Base-by-base conservation (phyloP, 768 basidiomycete genomes). In the Naematelia aurantialba region DNA sequence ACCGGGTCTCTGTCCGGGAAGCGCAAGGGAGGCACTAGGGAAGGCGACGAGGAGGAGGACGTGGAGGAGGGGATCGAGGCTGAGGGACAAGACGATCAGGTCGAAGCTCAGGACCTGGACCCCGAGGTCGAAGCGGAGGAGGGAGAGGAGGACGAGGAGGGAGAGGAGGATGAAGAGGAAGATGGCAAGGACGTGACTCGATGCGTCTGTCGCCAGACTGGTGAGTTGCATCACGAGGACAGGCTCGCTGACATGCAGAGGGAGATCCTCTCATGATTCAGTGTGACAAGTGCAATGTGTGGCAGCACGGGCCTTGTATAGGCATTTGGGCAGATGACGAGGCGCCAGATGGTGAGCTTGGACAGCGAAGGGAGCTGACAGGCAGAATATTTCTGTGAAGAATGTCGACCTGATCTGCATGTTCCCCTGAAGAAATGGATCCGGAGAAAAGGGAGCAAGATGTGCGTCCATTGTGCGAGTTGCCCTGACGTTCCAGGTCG, bases 291-390 rank as follows among this genome's bases (percentile, higher is more conserved):
- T 99, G 94, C 81, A 89, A 92, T 71, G 90, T 89, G 56, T 99
- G 94, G 94, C 94, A 99, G 79, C 94, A 99, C 75, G 92, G 92
- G 2, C 82, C 86, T 10, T 99, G 96, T 79, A 91, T 99, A 85
- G 94, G 92, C 44, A 89, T 89, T 29, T 76, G 76, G 67, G 73
- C 69, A 76, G 85, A 89, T 34, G 73, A 75, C 34, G 77, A 78
- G 42, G 76, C 74, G 12, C 77, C 77, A 27, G 75, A 78, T 62
- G 72, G 77, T 77, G 31, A 60, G 77, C 62, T 12, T 21, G 51
- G 11, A 19, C 19, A 14, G 19, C 45, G 14, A 24, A 21, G 31
- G 19, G 34, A 14, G 45, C 53, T 55, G 39, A 47, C 84, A 84
- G 24, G 12, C 63, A 87, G 77, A 91, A 76, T 98, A 98, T 77